Conservation (phyloP, 176 grass and related monocot species). For the Hordeum vulgare region DNA sequence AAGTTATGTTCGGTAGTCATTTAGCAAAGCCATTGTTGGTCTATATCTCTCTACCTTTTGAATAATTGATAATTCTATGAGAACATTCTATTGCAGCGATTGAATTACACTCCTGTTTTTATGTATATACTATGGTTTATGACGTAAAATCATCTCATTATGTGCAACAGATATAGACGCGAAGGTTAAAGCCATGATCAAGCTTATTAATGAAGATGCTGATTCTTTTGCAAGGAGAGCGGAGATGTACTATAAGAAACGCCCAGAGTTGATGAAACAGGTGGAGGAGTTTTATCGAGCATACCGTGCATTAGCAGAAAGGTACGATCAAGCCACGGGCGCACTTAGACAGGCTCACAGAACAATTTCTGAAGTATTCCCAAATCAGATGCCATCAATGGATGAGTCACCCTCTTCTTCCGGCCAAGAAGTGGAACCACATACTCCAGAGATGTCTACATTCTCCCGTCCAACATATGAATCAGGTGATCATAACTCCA, state of each 20-base stretch:
- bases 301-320: constrained; percentile 81
- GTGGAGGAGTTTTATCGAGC: constrained; percentile 94
- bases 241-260: constrained; percentile 99
- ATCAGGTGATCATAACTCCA: constrained; percentile 40
- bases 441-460: constrained; percentile 44
- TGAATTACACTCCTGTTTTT: background rate
- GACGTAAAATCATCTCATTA: constrained; percentile 27
- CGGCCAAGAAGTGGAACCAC: constrained; percentile 39
- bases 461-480: constrained; percentile 39
- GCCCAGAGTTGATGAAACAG: constrained; percentile 84
- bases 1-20: background rate
- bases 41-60: background rate
- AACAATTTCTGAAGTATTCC: constrained; percentile 90
- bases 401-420: constrained; percentile 51
- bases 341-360: constrained; percentile 74
- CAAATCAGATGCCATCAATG: constrained; percentile 64
- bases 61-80: background rate
- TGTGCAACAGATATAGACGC: constrained; percentile 75
- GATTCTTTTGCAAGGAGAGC: constrained; percentile 96
- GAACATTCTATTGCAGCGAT: background rate
- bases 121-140: background rate
- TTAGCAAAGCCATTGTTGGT: background rate
- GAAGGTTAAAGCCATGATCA: constrained; percentile 91
- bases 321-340: constrained; percentile 69
- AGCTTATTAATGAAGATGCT: constrained; percentile 92